Base-by-base conservation (phyloP, 371 early-diverging fungal species). In the Mucor irregularis region DNA sequence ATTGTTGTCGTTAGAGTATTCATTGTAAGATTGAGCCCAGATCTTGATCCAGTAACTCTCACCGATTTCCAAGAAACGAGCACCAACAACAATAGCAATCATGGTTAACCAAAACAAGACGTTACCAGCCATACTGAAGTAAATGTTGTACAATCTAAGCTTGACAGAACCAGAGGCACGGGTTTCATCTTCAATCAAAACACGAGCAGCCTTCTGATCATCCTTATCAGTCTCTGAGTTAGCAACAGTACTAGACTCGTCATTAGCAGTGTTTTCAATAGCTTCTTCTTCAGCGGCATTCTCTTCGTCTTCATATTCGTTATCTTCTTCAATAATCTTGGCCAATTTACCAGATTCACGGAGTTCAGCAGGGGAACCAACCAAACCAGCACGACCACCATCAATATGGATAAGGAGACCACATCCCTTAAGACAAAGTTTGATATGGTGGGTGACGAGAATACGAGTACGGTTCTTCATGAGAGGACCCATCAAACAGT, bases 381-480 rank as follows among this genome's bases (percentile, higher is more conserved):
- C 71, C 29, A 73, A 57, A 6, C 69, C 45, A 31, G 79, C 70
- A n/a, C 70, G 68, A 17, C 93, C 94, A 26, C 78, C 40, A 24
- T 48, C 35, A 9, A 66, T 49, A 31, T 58, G 44, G 4, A 47
- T 35, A 11, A 61, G 25, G 40, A 57, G 37, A 8, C 49, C 54
- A 40, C 49, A 57, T 0, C 72, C 75, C 6, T 64, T 72, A 37
- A 93, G 64, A 35, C 93, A 89, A 53, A 92, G 82, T 2, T 81
- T 74, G 11, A 92, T 87, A 34, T 92, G 87, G 59, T 96, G 92
- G 0, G 94, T 93, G 5, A 92, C 94, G 25, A 97, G 71, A 25
- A 97, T 78, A 21, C 87, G 73, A 0, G 95, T 95, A 10, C 94
- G 83, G 7, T 82, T 81, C 8, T 58, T 68, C 84, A 96, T 77